phyloP scores from a whole-genome alignment of 306 rosid genomes.

The Vicia villosa region DNA sequence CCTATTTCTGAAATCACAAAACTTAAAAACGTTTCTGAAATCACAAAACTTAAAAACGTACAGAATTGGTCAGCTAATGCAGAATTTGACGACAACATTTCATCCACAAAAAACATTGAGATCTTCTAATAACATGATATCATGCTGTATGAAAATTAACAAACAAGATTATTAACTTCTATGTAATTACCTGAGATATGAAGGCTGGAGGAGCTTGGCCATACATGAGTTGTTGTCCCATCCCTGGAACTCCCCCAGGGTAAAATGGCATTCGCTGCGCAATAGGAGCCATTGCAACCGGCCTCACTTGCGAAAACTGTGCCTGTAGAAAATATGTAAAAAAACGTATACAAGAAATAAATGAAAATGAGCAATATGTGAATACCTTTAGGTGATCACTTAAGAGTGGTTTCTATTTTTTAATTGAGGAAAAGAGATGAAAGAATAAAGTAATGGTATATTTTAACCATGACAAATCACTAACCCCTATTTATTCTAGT shows the following conservation, averaged over 20 bases:
- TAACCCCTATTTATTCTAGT: no score
- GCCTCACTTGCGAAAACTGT: slow-evolving; percentile 81
- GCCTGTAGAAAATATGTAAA: slow-evolving; percentile 45
- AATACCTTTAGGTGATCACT: background rate
- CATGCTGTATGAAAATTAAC: background rate
- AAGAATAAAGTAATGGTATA: no score
- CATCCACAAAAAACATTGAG: slow-evolving; percentile 5
- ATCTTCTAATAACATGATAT: slow-evolving; percentile 6
- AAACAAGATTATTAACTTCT: background rate
- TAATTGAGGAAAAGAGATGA: no score
- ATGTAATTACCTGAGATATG: slow-evolving; percentile 62
- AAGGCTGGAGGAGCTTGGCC: slow-evolving; percentile 78
- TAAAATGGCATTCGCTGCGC: slow-evolving; percentile 73
- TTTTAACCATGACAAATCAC: no score
- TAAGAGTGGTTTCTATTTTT: background rate
- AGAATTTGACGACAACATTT: slow-evolving; percentile 9
- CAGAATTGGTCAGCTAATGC: background rate
- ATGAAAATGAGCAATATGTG: background rate
- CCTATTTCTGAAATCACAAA: slow-evolving; percentile 3
- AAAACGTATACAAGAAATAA: background rate
- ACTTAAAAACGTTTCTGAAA: background rate
- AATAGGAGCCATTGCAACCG: slow-evolving; percentile 64
- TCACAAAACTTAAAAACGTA: background rate
- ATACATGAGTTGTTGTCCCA: slow-evolving; percentile 74
- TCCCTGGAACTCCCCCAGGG: slow-evolving; percentile 74